A percentile compares a stretch with the other conserved stretches of the same genome.
phyloP scores from a whole-genome alignment of 2,329 filamentous ascomycete species.

The Colletotrichum sp. region DNA sequence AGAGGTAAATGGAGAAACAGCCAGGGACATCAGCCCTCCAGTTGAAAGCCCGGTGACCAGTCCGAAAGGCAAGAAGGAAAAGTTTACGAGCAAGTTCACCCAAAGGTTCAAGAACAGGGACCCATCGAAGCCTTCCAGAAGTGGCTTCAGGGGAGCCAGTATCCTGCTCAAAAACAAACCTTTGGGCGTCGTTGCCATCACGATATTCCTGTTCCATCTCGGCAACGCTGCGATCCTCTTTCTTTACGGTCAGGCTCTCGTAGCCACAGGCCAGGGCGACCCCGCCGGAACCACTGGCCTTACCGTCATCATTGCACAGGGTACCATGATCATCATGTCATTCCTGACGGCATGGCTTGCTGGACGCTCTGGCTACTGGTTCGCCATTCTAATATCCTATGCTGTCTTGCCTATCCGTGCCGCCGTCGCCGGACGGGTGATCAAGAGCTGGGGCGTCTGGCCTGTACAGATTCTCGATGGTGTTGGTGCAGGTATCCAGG shows the following conservation, averaged over 20 bases:
- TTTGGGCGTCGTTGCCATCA: neutral
- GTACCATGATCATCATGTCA: constrained; percentile 8
- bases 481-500: constrained; percentile 10
- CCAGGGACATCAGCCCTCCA: neutral
- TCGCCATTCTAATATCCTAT: neutral
- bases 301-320: constrained; percentile 13
- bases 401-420: neutral
- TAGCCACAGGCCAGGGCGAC: constrained; percentile 4
- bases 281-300: constrained; percentile 10
- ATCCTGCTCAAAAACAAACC: neutral
- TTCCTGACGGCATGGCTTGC: constrained; percentile 5
- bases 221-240: constrained; percentile 12
- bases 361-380: constrained; percentile 3
- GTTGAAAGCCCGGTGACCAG: neutral
- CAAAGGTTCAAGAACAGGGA: neutral
- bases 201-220: constrained; percentile 7
- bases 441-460: constrained; percentile 10
- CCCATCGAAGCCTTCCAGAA: neutral
- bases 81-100: neutral
- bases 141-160: neutral
- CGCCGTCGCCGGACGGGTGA: neutral
- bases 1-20: neutral
- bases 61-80: neutral
- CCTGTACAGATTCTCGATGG: constrained; percentile 15
- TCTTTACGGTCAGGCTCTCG: constrained; percentile 9